phyloP scores from a whole-genome alignment of 2,329 filamentous ascomycete species.

The Aspergillus bombycis region DNA sequence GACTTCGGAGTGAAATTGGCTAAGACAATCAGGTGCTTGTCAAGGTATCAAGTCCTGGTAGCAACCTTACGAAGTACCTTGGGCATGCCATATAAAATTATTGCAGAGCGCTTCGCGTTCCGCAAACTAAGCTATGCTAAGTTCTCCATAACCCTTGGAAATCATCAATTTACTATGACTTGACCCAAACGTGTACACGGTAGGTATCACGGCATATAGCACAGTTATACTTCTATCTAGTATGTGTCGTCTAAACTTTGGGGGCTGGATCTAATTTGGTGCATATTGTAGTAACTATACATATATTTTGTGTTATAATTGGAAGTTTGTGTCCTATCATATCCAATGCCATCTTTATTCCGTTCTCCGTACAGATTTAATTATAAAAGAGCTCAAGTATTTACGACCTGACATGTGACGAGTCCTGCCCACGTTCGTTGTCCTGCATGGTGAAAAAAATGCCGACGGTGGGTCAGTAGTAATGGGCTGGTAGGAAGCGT shows the following conservation, averaged over 20 bases:
- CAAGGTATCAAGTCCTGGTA: too few species aligned
- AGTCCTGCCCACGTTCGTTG: slow-evolving; percentile 2
- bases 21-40: too few species aligned
- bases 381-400: not conserved
- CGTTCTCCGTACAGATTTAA: not conserved
- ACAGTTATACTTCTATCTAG: not conserved
- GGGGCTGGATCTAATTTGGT: too few species aligned
- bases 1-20: not conserved
- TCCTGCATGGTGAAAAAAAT: not conserved
- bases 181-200: not conserved
- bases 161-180: not conserved
- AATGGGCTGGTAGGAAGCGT: slow-evolving; percentile 4
- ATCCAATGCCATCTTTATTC: too few species aligned
- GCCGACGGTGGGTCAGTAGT: slow-evolving; percentile 3
- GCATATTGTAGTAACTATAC: too few species aligned
- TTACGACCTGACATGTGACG: not conserved
- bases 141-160: not conserved
- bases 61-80: too few species aligned
- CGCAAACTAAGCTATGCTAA: not conserved
- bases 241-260: not conserved
- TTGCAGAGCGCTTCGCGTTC: too few species aligned
- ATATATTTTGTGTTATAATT: too few species aligned
- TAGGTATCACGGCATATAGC: not conserved
- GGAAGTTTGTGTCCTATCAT: too few species aligned
- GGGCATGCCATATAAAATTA: too few species aligned